These are phyloP conservation scores for Boletus sp. DNA, from an alignment of 768 basidiomycete species.

Conservation along the genomic window DNA sequence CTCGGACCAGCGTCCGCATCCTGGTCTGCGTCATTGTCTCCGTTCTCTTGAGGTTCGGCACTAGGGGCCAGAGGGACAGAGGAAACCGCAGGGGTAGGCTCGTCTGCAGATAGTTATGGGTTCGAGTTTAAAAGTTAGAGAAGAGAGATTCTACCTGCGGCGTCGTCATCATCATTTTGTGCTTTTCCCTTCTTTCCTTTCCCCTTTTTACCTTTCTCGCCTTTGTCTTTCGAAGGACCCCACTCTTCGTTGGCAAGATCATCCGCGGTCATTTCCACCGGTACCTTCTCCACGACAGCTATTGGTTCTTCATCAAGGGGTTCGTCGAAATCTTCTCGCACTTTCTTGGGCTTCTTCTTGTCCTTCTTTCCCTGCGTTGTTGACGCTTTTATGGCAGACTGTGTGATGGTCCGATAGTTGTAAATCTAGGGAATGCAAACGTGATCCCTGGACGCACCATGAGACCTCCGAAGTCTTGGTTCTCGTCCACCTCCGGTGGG, in stretches of 20 bases:
- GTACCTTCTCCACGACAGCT: constrained; percentile 35
- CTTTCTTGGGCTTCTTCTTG: constrained; percentile 48
- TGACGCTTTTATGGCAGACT: constrained; percentile 67
- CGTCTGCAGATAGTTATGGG: constrained; percentile 13
- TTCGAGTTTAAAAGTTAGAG: not conserved
- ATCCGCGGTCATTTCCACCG: constrained; percentile 61
- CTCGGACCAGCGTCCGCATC: constrained; percentile 57
- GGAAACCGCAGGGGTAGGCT: constrained; percentile 23
- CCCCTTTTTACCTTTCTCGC: constrained; percentile 23
- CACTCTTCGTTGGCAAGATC: constrained; percentile 75
- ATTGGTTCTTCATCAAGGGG: constrained; percentile 26
- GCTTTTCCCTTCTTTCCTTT: constrained; percentile 22
- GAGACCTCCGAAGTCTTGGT: constrained; percentile 69
- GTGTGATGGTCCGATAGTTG: not conserved
- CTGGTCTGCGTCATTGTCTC: constrained; percentile 45
- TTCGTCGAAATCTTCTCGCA: constrained; percentile 32
- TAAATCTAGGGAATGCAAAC: not conserved
- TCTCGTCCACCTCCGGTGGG: constrained; percentile 50
- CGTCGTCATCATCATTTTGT: constrained; percentile 14
- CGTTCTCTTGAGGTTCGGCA: constrained; percentile 35
- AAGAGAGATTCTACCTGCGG: constrained; percentile 8
- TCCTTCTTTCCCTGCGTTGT: constrained; percentile 52
- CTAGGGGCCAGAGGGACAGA: constrained; percentile 29
- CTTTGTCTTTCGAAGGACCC: constrained; percentile 41
- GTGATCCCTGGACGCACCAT: constrained; percentile 52